Evolutionary conservation across 139 green algal genomes (phyloP).

Genomic region (Picochlorum sp.): DNA sequence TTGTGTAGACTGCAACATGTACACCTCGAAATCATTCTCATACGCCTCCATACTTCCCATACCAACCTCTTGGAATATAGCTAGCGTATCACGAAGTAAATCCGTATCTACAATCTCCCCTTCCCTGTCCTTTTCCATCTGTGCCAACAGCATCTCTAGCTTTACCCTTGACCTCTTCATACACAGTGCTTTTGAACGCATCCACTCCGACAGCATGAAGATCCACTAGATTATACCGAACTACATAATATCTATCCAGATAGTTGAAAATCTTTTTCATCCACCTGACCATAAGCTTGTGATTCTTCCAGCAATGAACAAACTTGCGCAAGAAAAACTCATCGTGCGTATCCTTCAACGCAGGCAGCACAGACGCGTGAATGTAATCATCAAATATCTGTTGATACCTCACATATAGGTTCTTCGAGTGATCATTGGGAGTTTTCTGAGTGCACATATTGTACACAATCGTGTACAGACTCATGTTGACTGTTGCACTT

Average conservation of each 20-base stretch:
- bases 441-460: constrained; percentile 99
- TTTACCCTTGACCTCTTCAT: constrained; percentile 56
- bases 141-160: constrained; percentile 62
- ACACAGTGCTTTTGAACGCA: constrained; percentile 79
- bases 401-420: constrained; percentile 89
- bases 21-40: constrained; percentile 90
- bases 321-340: constrained; percentile 92
- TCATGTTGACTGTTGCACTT: constrained; percentile 5
- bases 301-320: constrained; percentile 85
- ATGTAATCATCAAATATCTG: constrained; percentile 94
- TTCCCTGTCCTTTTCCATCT: constrained; percentile 84
- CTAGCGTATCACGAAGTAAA: constrained; percentile 91
- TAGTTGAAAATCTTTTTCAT: constrained; percentile 99
- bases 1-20: constrained; percentile 67
- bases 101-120: constrained; percentile 78
- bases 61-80: constrained; percentile 94
- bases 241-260: constrained; percentile 97
- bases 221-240: constrained; percentile 70
- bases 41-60: constrained; percentile 91
- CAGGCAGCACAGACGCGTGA: constrained; percentile 67
- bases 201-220: constrained; percentile 91
- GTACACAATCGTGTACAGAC: constrained; percentile 72
- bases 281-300: constrained; percentile 98
- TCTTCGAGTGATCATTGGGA: constrained; percentile 93
- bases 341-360: constrained; percentile 66